Evolutionary conservation across 2,329 filamentous ascomycete genomes (phyloP), one percentile per base, ranked within the genome.

Genomic region (Arthrinium phaeospermum): DNA sequence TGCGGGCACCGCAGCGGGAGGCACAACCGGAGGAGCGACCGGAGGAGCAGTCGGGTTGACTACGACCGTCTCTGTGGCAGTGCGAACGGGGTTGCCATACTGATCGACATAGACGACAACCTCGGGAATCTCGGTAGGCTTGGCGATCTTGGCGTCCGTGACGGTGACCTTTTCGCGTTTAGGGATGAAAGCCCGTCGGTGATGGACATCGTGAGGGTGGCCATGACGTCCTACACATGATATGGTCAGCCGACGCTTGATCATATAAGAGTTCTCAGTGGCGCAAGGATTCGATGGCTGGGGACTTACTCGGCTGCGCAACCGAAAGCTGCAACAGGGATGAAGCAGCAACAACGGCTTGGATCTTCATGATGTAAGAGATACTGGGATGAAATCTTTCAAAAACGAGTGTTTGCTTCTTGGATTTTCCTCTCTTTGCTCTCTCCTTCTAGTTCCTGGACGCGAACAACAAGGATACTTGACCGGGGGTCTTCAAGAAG

Each of bases 51-150:
- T 77, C 73, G 79, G 79, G 70, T 79, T 75, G 71, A 77, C 76
- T 71, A 78, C 71, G 71, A 85, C 79, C n/a, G 78, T 79, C 69
- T 84, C 81, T 16, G 81, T 85, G 24, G 79, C 77, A 10, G 84
- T 87, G 53, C 83, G 84, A 73, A 90, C 75, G 3, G 85, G 83
- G n/a, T 86, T 83, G 71, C 90, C 89, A 72, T 86, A 79, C 75
- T 87, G 81, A 77, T 93, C 86, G 67, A 92, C 88, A 80, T 88
- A 92, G 76, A 92, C 86, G 41, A 91, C 85, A 69, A 88, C 83
- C 72, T 87, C 82, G 7, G 85, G 83, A 13, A 83, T 75, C 51
- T 85, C 82, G 51, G 84, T 86, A 16, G 84, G 79, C 45, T 78
- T 78, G 64, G 82, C 80, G 67, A 83, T 76, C 13, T 80, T 77